These are phyloP conservation scores for Pythium brachiatum DNA, from an alignment of 352 stramenopile species.

Conservation along the genomic window DNA sequence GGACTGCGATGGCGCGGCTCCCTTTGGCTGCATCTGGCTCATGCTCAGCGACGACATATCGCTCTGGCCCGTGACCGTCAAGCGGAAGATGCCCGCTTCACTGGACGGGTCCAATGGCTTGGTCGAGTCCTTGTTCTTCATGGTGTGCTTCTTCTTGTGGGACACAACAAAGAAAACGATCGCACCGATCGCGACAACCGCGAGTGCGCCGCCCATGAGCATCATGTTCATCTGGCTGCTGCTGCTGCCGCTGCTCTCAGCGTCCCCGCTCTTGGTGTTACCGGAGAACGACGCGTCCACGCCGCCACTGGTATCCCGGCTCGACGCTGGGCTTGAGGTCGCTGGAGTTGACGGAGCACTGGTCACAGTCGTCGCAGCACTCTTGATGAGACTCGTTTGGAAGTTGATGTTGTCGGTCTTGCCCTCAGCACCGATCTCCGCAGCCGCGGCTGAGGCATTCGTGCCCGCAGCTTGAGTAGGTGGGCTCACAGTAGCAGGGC, in stretches of 20 bases:
- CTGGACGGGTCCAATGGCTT: slow-evolving; percentile 12
- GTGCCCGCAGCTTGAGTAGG: not conserved
- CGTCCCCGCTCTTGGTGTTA: slow-evolving; percentile 13
- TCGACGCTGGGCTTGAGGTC: not conserved
- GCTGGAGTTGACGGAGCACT: not conserved
- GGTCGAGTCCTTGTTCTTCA: slow-evolving; percentile 9
- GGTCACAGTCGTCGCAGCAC: not conserved
- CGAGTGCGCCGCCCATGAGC: slow-evolving; percentile 9
- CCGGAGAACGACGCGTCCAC: slow-evolving; percentile 18
- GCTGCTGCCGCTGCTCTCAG: slow-evolving; percentile 1
- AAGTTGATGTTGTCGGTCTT: slow-evolving; percentile 21
- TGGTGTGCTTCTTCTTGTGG: not conserved
- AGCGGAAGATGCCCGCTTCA: slow-evolving; percentile 17
- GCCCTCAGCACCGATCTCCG: slow-evolving; percentile 11
- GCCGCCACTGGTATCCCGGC: not conserved
- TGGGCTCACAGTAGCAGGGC: slow-evolving; percentile 15
- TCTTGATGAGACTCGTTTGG: slow-evolving; percentile 9
- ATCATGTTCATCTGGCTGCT: slow-evolving; percentile 16
- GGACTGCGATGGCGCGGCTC: not conserved
- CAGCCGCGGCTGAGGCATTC: not conserved
- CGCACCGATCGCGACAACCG: slow-evolving; percentile 9
- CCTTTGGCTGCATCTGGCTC: slow-evolving; percentile 4
- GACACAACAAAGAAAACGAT: slow-evolving; percentile 17
- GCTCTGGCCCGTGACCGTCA: not conserved
- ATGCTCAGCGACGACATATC: slow-evolving; percentile 18